phyloP scores from a whole-genome alignment of 1,284 basidiomycete genomes.

The Ustilago cynodontis region DNA sequence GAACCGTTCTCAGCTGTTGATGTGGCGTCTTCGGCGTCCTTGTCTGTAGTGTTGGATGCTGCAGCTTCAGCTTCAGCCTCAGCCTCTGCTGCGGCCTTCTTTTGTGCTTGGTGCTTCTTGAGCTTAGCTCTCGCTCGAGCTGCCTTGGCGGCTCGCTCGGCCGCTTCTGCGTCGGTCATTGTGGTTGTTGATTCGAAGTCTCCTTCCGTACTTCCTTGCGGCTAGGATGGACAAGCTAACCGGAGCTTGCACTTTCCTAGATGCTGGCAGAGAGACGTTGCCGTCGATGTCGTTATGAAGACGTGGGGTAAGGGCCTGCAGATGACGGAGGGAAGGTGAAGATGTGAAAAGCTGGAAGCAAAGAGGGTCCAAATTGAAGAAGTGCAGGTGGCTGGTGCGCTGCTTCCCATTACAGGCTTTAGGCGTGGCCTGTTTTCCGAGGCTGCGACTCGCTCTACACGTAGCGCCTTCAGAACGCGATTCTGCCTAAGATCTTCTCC shows the following conservation, averaged over 20 bases:
- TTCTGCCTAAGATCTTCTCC: not conserved
- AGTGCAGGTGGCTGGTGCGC: constrained; percentile 32
- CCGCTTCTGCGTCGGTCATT: constrained; percentile 56
- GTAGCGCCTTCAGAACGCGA: constrained; percentile 7
- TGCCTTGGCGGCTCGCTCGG: constrained; percentile 56
- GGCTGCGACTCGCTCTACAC: constrained; percentile 10
- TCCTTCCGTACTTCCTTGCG: not conserved
- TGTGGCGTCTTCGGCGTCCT: constrained; percentile 14
- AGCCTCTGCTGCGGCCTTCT: constrained; percentile 52
- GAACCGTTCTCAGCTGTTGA: constrained; percentile 26
- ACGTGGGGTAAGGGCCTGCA: not conserved
- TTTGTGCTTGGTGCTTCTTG: constrained; percentile 60
- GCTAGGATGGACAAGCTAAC: not conserved
- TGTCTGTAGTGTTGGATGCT: constrained; percentile 12
- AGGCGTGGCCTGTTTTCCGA: constrained; percentile 14
- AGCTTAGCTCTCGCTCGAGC: constrained; percentile 53
- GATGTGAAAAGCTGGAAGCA: not conserved
- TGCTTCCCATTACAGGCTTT: not conserved
- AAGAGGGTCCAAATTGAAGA: not conserved
- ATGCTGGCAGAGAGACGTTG: not conserved
- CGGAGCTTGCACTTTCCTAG: not conserved
- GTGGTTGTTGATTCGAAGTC: constrained; percentile 4
- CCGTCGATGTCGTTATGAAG: too few species aligned
- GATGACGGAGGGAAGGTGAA: not conserved
- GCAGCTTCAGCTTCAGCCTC: constrained; percentile 17